Conservation (phyloP, 805 yeast genomes). For the Blastobotrys mokoenaii region DNA sequence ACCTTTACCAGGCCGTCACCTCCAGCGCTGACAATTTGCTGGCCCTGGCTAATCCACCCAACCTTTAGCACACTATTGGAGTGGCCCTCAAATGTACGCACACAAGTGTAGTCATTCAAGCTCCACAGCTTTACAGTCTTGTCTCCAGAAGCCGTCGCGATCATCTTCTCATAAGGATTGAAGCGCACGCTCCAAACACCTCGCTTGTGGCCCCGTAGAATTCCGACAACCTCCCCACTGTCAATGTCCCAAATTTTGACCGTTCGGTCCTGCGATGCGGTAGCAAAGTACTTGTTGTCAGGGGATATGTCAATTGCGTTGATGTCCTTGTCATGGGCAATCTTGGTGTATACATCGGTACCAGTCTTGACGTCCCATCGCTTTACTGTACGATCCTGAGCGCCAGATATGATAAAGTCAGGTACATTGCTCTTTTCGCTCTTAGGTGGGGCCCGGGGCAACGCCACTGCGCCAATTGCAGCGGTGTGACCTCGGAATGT, state of each 20-base stretch:
- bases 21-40: conserved; percentile 64
- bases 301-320: conserved; percentile 87
- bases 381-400: conserved; percentile 77
- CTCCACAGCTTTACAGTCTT: conserved; percentile 88
- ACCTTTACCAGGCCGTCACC: conserved; percentile 92
- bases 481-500: conserved; percentile 79
- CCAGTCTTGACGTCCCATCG: conserved; percentile 55
- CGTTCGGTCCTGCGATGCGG: conserved; percentile 90
- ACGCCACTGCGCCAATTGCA: conserved; percentile 71
- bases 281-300: conserved; percentile 77
- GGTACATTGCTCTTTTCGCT: conserved; percentile 36
- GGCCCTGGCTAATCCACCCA: conserved; percentile 54
- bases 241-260: conserved; percentile 84
- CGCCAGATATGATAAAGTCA: conserved; percentile 67
- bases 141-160: conserved; percentile 88
- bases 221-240: conserved; percentile 79
- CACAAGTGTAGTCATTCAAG: conserved; percentile 63
- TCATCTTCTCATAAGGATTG: conserved; percentile 64
- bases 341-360: conserved; percentile 75
- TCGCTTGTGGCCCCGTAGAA: conserved; percentile 83
- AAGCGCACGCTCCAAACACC: conserved; percentile 91
- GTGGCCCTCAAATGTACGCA: conserved; percentile 87
- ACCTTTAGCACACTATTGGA: conserved; percentile 86
- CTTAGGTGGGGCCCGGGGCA: conserved; percentile 47
- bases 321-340: conserved; percentile 95